Evolutionary conservation across 805 yeast species (phyloP), one percentile per base, ranked within the genome.

Genomic region (Monosporozyma solicola): DNA sequence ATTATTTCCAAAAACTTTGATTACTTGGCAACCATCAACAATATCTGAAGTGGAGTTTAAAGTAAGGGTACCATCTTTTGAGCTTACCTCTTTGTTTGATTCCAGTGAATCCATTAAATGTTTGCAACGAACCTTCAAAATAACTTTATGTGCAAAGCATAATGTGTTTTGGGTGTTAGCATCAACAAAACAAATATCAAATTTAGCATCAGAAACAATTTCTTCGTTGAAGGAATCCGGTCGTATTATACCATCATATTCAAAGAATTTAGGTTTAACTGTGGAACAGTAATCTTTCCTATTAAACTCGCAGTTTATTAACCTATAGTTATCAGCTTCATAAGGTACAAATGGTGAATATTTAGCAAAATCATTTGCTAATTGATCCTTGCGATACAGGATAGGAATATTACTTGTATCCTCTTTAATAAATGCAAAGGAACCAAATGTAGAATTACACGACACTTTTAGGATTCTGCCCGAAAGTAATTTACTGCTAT

Each of bases 361-460:
- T 44, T 71, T 70, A 8, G 75, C 75, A 59, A 86, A 72, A 59
- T 86, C 90, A 35, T 68, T 66, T 11, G 73, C 59, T 41, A 85
- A 71, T 15, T 73, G 69, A 56, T 80, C 77, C 49, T 71, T 69
- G 10, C 70, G 70, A 15, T 84, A 65, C 41, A 76, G 65, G n/a
- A 83, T 71, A 0, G 87, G 87, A 1, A 85, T 64, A n/a, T 69
- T 60, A 56, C 79, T 83, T 10, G 77, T 66, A 50, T 85, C 90
- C 57, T 83, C 84, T 57, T 84, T 76, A 15, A 87, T 68, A 47
- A 86, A 80, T 0, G 82, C 83, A 69, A 86, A 86, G 0, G 87
- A 83, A 0, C 79, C 70, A 61, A 85, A 87, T 11, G 72, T 64
- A 0, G 83, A 75, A 61, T 85, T 89, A 60, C 92, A 83, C 1